Conservation (phyloP, 495 filamentous ascomycete genomes). For the Xylaria longipes region DNA sequence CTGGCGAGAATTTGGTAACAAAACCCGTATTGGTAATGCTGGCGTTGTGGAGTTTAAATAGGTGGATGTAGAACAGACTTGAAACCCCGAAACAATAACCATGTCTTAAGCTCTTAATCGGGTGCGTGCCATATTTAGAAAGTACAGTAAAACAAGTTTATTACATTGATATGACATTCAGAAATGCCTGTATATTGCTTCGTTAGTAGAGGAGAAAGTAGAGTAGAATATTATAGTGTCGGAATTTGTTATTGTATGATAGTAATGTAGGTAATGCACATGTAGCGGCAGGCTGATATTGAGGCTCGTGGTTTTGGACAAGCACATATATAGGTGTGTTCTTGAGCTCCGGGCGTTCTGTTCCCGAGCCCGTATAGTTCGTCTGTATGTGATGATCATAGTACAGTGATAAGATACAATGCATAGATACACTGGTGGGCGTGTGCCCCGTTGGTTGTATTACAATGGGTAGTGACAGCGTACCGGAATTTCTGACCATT, state of each 20-base stretch:
- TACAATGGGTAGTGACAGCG: constrained; percentile 30
- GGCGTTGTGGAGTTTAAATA: neutral
- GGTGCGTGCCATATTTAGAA: neutral
- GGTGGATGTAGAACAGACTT: neutral
- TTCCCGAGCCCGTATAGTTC: neutral
- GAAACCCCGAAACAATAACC: neutral
- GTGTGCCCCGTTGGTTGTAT: constrained; percentile 20
- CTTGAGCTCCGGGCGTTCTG: neutral
- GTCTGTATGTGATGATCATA: constrained; percentile 18
- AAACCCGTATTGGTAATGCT: constrained; percentile 4
- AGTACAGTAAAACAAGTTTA: neutral
- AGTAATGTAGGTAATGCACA: neutral
- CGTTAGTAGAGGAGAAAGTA: too few relatives aligned
- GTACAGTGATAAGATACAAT: constrained; percentile 31
- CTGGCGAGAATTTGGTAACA: neutral
- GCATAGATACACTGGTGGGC: constrained; percentile 23
- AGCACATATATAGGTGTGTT: constrained; percentile 41
- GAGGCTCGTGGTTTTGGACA: constrained; percentile 16
- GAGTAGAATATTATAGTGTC: neutral
- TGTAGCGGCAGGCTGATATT: neutral
- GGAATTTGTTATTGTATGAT: neutral
- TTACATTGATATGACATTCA: neutral
- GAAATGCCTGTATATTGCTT: neutral
- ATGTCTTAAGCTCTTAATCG: neutral
- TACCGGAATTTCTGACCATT: constrained; percentile 24